These are phyloP conservation scores for Agaricus sinodeliciosus DNA, from an alignment of 768 basidiomycete genomes.

Conservation along the genomic window DNA sequence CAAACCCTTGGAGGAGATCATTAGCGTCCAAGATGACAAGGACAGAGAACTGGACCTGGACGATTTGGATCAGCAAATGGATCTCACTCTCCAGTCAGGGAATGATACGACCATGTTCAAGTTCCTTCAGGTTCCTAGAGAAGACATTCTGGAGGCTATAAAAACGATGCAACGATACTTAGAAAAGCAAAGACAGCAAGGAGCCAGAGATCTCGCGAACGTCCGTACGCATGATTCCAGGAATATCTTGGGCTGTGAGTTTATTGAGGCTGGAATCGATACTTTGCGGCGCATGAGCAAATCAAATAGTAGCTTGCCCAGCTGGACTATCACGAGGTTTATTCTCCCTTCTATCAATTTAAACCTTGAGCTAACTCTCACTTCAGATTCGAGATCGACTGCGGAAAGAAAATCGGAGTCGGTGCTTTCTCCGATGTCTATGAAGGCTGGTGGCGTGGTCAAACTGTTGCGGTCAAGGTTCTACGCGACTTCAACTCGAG, in stretches of 20 bases:
- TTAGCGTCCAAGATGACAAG: conserved; percentile 6
- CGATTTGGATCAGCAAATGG: conserved; percentile 89
- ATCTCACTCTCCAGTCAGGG: conserved; percentile 68
- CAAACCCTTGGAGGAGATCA: conserved; percentile 7
- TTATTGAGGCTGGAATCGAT: conserved; percentile 68
- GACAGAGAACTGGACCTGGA: conserved; percentile 39
- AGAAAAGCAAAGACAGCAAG: conserved; percentile 13
- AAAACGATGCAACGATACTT: conserved; percentile 60
- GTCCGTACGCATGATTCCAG: conserved; percentile 11
- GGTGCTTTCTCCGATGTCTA: conserved; percentile 79
- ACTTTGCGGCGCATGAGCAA: conserved; percentile 58
- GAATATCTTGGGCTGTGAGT: conserved; percentile 61
- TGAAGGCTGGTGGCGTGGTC: conserved; percentile 64
- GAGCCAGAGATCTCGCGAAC: neutral
- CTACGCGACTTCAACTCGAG: conserved; percentile 55
- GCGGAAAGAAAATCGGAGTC: conserved; percentile 59
- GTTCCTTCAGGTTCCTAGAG: conserved; percentile 51
- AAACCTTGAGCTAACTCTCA: conserved; percentile 1
- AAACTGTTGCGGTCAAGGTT: conserved; percentile 67
- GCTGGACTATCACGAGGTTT: conserved; percentile 73
- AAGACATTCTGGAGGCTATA: conserved; percentile 74
- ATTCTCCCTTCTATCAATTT: neutral
- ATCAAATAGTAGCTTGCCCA: conserved; percentile 40
- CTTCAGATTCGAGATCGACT: conserved; percentile 65
- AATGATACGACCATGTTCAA: conserved; percentile 60